These are phyloP conservation scores for Trichoderma hamatum DNA, from an alignment of 2,329 filamentous ascomycete species.

Conservation along the genomic window DNA sequence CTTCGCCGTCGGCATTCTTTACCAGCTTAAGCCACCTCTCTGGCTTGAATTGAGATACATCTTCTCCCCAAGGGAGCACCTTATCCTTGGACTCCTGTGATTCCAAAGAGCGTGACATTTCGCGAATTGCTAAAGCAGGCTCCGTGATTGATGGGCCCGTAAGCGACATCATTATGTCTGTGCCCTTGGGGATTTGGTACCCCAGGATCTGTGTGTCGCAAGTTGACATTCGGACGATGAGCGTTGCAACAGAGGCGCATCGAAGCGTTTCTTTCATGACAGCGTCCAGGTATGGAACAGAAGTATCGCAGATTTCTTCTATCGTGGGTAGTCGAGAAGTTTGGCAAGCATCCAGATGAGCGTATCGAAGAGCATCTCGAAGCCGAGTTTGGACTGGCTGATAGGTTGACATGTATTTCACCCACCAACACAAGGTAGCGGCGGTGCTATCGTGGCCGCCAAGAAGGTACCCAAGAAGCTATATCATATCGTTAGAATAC, in stretches of 20 bases:
- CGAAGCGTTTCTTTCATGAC: conserved; percentile 44
- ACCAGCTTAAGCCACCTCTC: conserved; percentile 43
- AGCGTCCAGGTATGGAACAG: conserved; percentile 44
- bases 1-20: conserved; percentile 19
- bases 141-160: conserved; percentile 37
- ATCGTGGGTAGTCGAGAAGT: conserved; percentile 36
- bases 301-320: conserved; percentile 36
- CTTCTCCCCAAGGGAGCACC: conserved; percentile 38
- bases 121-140: conserved; percentile 36
- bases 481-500: conserved; percentile 26
- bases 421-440: conserved; percentile 37
- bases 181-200: conserved; percentile 40
- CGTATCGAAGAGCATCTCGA: conserved; percentile 33
- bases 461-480: conserved; percentile 36
- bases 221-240: conserved; percentile 38
- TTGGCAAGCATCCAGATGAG: conserved; percentile 30
- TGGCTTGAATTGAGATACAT: conserved; percentile 40
- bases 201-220: conserved; percentile 42
- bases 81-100: conserved; percentile 34
- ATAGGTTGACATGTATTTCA: conserved; percentile 35
- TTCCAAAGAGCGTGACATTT: conserved; percentile 35
- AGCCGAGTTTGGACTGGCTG: conserved; percentile 35
- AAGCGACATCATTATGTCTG: conserved; percentile 36
- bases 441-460: conserved; percentile 39
- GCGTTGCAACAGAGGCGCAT: conserved; percentile 35